Base-by-base conservation (phyloP, 257 asterid species). In the Ilex aquifolium region DNA sequence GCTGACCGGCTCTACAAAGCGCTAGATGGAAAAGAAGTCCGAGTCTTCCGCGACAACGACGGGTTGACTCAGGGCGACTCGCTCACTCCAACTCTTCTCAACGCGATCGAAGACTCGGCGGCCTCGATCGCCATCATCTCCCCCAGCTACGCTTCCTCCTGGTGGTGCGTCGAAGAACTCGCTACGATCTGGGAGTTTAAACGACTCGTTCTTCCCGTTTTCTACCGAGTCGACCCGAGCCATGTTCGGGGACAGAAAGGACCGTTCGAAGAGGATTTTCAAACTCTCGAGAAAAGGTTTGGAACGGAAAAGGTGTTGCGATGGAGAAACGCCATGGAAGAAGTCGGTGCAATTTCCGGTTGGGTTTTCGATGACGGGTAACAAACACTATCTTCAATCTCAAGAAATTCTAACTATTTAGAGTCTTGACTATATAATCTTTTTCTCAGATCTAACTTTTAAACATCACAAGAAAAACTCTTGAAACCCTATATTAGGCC, bases 101-200 rank as follows among this genome's bases (percentile, higher is more conserved):
- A 51, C 6, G 76, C 71, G 16, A 71, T 71, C 40, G 50, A 72
- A 13, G 76, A 72, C 65, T 72, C 68, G 31, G 77, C 80, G 7
- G 80, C 71, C 13, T 60, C 74, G 3, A 60, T 75, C 54, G 74
- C 60, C 29, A 76, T 75, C 13, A 66, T 75, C 9, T 75, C 77
- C 6, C n/a, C 55, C 62, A 70, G 58, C 32, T 74, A 74, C 15
- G 76, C 76, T 27, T 44, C 64, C 13, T 74, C 79, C 1, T 65
- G 63, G 54, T 67, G 76, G 71, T 75, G 77, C 40, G 60, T 75
- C 13, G 80, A 75, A 40, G 80, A 71, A 63, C 56, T 75, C 13
- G 77, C 63, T 7, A 21, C 32, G 44, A 53, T 75, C 21, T 59
- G 42, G 1, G 42, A 36, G 42, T 36, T 36, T 4, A 36, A 36